Percentiles rank a stretch among this genome's conserved stretches.
Evolutionary conservation across 2,329 filamentous ascomycete species (phyloP).

Genomic region (Pseudogymnoascus sp.): DNA sequence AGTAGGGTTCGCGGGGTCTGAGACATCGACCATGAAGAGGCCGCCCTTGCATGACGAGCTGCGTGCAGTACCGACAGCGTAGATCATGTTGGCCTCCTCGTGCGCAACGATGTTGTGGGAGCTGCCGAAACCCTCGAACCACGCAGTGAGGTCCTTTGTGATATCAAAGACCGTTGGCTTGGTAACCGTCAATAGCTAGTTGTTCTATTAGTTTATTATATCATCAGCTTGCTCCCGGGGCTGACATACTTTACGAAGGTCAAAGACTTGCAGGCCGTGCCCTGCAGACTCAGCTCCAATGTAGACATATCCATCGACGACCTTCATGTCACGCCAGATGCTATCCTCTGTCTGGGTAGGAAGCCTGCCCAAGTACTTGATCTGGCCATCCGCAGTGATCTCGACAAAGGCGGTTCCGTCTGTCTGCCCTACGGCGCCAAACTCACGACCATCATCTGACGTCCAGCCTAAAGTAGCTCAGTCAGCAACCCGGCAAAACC

Average conservation of each 20-base stretch:
- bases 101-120: slow-evolving; percentile 36
- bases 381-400: slow-evolving; percentile 34
- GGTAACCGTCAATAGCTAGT: not conserved
- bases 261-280: slow-evolving; percentile 47
- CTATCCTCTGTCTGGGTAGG: not conserved
- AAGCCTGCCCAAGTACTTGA: slow-evolving; percentile 34
- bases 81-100: slow-evolving; percentile 28
- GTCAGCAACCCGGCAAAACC: slow-evolving; percentile 24
- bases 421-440: slow-evolving; percentile 39
- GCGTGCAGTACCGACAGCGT: slow-evolving; percentile 28
- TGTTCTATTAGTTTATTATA: not conserved
- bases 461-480: slow-evolving; percentile 34
- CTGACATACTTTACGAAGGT: slow-evolving; percentile 39
- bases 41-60: slow-evolving; percentile 34
- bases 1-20: slow-evolving; percentile 37
- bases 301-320: slow-evolving; percentile 29
- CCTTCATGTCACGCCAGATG: slow-evolving; percentile 31
- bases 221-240: not conserved
- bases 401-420: slow-evolving; percentile 44
- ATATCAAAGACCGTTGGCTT: slow-evolving; percentile 31
- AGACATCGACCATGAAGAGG: slow-evolving; percentile 42
- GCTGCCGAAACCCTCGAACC: slow-evolving; percentile 28
- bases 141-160: slow-evolving; percentile 30
- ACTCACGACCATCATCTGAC: slow-evolving; percentile 38
- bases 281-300: slow-evolving; percentile 34